These are phyloP conservation scores for Phanerochaete sordida DNA, from an alignment of 768 basidiomycete species.

Conservation along the genomic window DNA sequence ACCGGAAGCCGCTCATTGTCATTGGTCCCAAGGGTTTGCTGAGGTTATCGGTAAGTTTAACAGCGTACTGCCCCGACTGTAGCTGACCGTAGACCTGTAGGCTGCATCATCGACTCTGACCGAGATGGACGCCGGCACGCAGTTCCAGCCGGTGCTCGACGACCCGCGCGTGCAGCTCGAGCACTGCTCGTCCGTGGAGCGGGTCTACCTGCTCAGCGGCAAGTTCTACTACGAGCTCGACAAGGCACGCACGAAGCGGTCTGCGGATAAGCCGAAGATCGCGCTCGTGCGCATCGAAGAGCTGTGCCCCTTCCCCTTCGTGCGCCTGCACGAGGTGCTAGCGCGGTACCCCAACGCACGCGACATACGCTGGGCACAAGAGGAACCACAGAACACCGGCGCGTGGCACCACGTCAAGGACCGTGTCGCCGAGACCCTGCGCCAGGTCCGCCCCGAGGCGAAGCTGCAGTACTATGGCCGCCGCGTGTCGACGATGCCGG, in stretches of 20 bases:
- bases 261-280: constrained; percentile 30
- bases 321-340: constrained; percentile 43
- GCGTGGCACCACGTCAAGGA: constrained; percentile 1
- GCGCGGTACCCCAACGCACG: constrained; percentile 37
- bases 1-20: constrained; percentile 81
- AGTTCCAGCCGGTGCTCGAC: constrained; percentile 65
- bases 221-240: constrained; percentile 88
- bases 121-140: constrained; percentile 56
- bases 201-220: constrained; percentile 74
- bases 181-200: constrained; percentile 40
- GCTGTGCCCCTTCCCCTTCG: constrained; percentile 84
- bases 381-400: constrained; percentile 26
- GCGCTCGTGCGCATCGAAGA: constrained; percentile 83
- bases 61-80: not conserved
- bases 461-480: not conserved
- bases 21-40: constrained; percentile 84
- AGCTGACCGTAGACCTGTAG: constrained; percentile 32
- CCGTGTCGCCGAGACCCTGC: not conserved
- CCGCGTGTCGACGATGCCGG: not conserved
- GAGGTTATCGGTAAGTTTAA: constrained; percentile 63
- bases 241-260: constrained; percentile 56
- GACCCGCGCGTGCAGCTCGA: constrained; percentile 43
- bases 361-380: constrained; percentile 71
- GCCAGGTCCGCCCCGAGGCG: not conserved
- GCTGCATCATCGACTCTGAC: constrained; percentile 66